phyloP scores from a whole-genome alignment of 2,329 filamentous ascomycete genomes.

The Thermoascus crustaceus region DNA sequence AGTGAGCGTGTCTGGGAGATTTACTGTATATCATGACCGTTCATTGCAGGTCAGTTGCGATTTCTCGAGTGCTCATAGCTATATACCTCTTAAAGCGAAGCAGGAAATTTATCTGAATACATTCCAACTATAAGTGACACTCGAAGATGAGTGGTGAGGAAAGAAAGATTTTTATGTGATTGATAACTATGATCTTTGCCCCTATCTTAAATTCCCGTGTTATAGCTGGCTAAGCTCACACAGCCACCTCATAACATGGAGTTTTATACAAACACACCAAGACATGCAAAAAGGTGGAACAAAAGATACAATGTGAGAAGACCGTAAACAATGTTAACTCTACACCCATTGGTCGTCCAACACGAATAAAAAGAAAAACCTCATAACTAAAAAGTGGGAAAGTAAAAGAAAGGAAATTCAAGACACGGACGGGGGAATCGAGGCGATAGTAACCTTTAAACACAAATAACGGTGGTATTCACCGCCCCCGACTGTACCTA shows the following conservation, averaged over 20 bases:
- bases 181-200: not conserved
- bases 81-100: no score
- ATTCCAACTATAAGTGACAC: no score
- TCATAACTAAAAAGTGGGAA: constrained; percentile 7
- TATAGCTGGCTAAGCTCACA: not conserved
- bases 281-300: not conserved
- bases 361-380: constrained; percentile 2
- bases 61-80: no score
- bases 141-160: no score
- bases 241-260: constrained; percentile 2
- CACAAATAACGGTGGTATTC: not conserved
- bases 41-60: no score
- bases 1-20: no score
- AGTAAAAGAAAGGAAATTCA: constrained; percentile 5
- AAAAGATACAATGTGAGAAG: constrained; percentile 3
- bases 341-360: constrained; percentile 3
- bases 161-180: constrained; percentile 1
- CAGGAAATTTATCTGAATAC: no score
- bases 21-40: no score
- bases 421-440: constrained; percentile 10
- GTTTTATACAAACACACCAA: not conserved
- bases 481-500: constrained; percentile 21
- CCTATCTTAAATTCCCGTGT: not conserved
- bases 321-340: constrained; percentile 1
- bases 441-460: constrained; percentile 1